Base-by-base conservation (phyloP, 208 protist species). In the Ichthyophonus hoferi region DNA sequence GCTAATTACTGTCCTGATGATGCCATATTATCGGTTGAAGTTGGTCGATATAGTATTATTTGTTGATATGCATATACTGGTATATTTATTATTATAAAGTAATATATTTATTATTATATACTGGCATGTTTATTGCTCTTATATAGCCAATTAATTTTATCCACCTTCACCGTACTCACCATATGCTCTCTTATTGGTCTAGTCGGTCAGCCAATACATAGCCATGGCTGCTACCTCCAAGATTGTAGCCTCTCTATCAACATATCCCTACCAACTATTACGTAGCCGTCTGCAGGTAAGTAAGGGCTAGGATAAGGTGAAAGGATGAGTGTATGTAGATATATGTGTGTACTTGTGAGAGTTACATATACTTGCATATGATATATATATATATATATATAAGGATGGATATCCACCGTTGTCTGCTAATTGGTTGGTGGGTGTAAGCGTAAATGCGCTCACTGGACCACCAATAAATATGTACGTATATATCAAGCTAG, bases 251-350 rank as follows among this genome's bases (percentile, higher is more conserved):
- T 78, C 40, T 14, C 40, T 87, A 1, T 31, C 76, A 35, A 92
- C 92, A 12, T 93, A 92, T 87, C 92, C 92, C 24, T 89, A 91
- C 31, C 91, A 93, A 40, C 88, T 93, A 38, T 35, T 92, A 3
- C 81, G 89, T 50, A 89, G 82, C 31, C 84, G 90, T 1, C 58
- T 93, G 58, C 92, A 93, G 58, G 89, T 84, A 12, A 37, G 41
- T 33, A 40, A 35, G 41, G 50, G 79, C 37, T 24, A 58, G 38
- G 50, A 58, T 67, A 67, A 67, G 14, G 50, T 67, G 50, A n/a
- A 7, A n/a, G 50, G 24, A 67, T 67, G 50, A 67, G 50, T 67
- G 50, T 67, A 24, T 24, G 50, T 67, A 24, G 7, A 24, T 24
- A 67, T 67, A 67, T 24, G 50, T 67, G 7, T 67, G 50, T 67